Percentiles rank a stretch among this genome's conserved stretches.
phyloP scores from a whole-genome alignment of 176 grass and related monocot species.

The Lolium multiflorum region DNA sequence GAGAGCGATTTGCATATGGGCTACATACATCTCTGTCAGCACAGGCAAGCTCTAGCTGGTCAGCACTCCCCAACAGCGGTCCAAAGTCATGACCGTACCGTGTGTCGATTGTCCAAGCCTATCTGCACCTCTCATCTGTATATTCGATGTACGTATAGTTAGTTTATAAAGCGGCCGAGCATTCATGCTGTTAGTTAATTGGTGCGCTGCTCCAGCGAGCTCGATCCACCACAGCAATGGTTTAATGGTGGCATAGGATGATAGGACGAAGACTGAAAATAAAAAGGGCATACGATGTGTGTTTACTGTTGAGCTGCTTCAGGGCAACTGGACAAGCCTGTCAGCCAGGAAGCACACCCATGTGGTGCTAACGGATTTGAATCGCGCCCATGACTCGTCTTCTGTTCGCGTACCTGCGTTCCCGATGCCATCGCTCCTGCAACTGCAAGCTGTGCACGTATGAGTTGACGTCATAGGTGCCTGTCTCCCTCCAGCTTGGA shows the following conservation, averaged over 20 bases:
- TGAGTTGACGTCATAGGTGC: neutral
- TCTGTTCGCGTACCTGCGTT: neutral
- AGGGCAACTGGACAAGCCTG: slow-evolving; percentile 19
- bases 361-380: slow-evolving; percentile 35
- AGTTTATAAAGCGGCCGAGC: too few relatives aligned
- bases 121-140: too few relatives aligned
- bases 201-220: neutral
- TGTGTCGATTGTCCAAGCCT: neutral
- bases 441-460: neutral
- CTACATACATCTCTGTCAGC: neutral
- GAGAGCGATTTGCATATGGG: neutral
- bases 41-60: neutral
- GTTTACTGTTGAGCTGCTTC: neutral
- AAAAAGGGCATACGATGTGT: neutral
- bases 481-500: neutral
- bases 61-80: neutral
- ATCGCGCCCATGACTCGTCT: slow-evolving; percentile 14
- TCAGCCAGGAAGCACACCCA: slow-evolving; percentile 17
- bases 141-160: neutral
- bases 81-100: neutral
- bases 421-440: neutral
- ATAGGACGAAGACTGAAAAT: neutral
- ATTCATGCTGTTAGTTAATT: too few relatives aligned
- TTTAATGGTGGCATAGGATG: neutral
- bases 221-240: neutral